These are phyloP conservation scores for Talaromyces sp. DNA, from an alignment of 2,329 filamentous ascomycete genomes.

Conservation along the genomic window DNA sequence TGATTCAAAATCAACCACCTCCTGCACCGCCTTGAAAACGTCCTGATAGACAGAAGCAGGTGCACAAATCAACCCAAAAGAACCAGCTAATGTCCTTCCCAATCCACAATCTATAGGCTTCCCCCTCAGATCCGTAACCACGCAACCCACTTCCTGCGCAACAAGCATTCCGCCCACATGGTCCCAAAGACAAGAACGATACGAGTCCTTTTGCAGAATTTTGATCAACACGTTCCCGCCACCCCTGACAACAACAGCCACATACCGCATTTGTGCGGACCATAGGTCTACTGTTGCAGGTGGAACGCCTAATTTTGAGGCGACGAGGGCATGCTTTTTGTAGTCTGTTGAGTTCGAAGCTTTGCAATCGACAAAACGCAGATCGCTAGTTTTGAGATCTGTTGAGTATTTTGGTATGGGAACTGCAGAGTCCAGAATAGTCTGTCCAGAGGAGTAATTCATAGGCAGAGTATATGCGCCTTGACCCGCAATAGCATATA, in stretches of 20 bases:
- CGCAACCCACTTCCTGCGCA: conserved; percentile 50
- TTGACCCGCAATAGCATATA: conserved; percentile 49
- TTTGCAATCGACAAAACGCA: conserved; percentile 48
- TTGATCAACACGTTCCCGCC: conserved; percentile 48
- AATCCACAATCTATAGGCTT: conserved; percentile 47
- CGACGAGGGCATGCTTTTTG: conserved; percentile 39
- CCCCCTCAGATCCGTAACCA: conserved; percentile 51
- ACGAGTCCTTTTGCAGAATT: conserved; percentile 42
- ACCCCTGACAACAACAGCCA: conserved; percentile 45
- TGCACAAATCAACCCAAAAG: conserved; percentile 43
- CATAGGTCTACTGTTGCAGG: conserved; percentile 49
- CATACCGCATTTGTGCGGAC: conserved; percentile 55
- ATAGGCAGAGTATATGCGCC: conserved; percentile 43
- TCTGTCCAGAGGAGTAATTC: conserved; percentile 22
- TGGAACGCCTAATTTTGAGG: conserved; percentile 39
- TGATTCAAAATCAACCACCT: conserved; percentile 7
- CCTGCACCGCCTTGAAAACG: conserved; percentile 31
- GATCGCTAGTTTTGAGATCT: conserved; percentile 22
- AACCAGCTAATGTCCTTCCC: conserved; percentile 39
- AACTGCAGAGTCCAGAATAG: conserved; percentile 19
- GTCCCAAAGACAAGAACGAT: conserved; percentile 54
- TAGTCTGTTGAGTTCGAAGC: conserved; percentile 37
- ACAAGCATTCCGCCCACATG: conserved; percentile 54
- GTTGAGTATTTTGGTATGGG: conserved; percentile 20
- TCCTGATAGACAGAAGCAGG: conserved; percentile 34